Evolutionary conservation across 768 basidiomycete genomes (phyloP), one percentile per base, ranked within the genome.

Genomic region (Lentinula lateritia): DNA sequence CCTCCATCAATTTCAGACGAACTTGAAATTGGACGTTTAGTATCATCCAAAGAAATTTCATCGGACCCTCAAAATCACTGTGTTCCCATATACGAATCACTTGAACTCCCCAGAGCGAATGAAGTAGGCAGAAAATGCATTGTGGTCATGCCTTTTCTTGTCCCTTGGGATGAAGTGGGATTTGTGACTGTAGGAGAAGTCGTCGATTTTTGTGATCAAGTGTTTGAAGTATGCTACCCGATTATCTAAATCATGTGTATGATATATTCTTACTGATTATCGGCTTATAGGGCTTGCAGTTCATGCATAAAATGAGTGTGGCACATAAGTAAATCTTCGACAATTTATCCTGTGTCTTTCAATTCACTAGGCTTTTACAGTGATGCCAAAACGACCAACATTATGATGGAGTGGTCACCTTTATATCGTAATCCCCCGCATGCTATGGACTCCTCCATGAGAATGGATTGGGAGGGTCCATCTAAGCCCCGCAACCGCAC

Each of bases 21-120:
- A 41, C 56, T 70, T 12, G 63, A 70, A 1, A 75, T 80, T 38
- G 64, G 36, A 20, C 60, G 58, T 0, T 50, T n/a, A 48, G 69
- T 68, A 67, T 57, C 72, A 10, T 62, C 67, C 0, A 39, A 66
- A 4, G 57, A 58, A 0, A 13, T 57, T 5, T 60, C 42, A 0
- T n/a, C 62, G 9, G 63, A 72, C 55, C 66, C 70, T 12, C 58
- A 60, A 8, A 81, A 78, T 34, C 74, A 77, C 52, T 77, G 75
- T 16, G 67, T 75, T 1, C 75, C 72, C 0, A 42, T 76, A 3
- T 63, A 66, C 16, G 71, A 71, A 1, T 58, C 63, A 0, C 56
- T 73, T 0, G 34, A 66, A 4, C 45, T 65, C 5, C 70, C 69
- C 5, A 64, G 68, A 35, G n/a, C 23, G 36, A 18, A 5, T 10